These are phyloP conservation scores for Penicillium lividum DNA, from an alignment of 495 filamentous ascomycete genomes.

Conservation along the genomic window DNA sequence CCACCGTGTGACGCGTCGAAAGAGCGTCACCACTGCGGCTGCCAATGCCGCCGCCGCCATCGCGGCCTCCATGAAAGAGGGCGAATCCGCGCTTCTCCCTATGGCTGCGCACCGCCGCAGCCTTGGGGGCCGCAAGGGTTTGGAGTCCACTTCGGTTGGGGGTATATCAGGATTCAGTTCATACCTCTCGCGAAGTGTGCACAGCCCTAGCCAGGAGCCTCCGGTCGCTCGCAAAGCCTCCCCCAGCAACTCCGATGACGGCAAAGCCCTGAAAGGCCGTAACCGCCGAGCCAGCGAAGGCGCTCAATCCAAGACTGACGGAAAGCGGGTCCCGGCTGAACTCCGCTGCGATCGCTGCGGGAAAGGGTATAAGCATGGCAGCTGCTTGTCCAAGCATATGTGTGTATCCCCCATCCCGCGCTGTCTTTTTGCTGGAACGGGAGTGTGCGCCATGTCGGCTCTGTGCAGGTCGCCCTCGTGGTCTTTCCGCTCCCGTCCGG, in stretches of 20 bases:
- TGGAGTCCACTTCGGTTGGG: constrained; percentile 47
- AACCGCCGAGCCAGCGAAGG: constrained; percentile 86
- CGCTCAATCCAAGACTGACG: constrained; percentile 74
- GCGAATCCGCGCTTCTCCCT: constrained; percentile 45
- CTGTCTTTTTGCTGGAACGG: constrained; percentile 38
- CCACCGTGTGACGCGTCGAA: constrained; percentile 87
- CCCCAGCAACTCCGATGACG: constrained; percentile 47
- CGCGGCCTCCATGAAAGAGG: constrained; percentile 71
- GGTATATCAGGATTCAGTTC: constrained; percentile 39
- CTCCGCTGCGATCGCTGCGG: constrained; percentile 97
- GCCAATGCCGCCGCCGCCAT: constrained; percentile 75
- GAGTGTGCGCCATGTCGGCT: constrained; percentile 48
- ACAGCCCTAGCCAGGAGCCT: constrained; percentile 54
- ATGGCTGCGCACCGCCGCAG: constrained; percentile 47
- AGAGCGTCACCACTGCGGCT: constrained; percentile 81
- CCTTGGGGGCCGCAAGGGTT: constrained; percentile 47
- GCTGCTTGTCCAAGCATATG: constrained; percentile 99
- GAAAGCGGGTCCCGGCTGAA: constrained; percentile 75
- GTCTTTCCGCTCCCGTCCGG: constrained; percentile 31
- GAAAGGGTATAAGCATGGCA: constrained; percentile 99
- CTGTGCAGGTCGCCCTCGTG: constrained; percentile 51
- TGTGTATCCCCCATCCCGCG: constrained; percentile 68
- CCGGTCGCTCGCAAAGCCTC: constrained; percentile 53
- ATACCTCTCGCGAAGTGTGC: constrained; percentile 48
- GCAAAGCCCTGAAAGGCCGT: constrained; percentile 64